A percentile compares a stretch with the other conserved stretches of the same genome.
These are phyloP conservation scores for Globisporangium uncinulatum DNA, from an alignment of 352 stramenopile genomes.

Conservation along the genomic window DNA sequence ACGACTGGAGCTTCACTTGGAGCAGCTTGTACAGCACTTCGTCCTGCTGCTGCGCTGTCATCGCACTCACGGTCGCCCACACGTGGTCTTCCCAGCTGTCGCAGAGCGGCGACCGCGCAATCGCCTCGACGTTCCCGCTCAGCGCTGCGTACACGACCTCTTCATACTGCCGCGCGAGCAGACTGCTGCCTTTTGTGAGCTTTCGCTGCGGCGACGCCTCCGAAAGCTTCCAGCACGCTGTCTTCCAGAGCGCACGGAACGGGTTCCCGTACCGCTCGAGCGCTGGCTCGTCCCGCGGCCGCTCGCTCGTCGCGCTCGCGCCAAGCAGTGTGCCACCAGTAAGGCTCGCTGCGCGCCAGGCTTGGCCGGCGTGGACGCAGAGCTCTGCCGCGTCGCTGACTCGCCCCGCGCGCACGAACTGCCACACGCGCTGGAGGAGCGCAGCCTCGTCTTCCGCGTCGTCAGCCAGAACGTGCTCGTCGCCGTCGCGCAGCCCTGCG, in stretches of 20 bases:
- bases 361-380: conserved; percentile 66
- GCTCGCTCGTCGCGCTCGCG: conserved; percentile 46
- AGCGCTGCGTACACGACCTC: conserved; percentile 76
- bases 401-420: conserved; percentile 60
- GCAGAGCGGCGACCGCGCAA: conserved; percentile 62
- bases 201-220: conserved; percentile 33
- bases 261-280: conserved; percentile 81
- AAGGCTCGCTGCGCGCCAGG: conserved; percentile 75
- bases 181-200: conserved; percentile 56
- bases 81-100: conserved; percentile 84
- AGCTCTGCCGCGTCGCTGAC: conserved; percentile 62
- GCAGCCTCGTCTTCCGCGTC: conserved; percentile 79
- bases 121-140: conserved; percentile 60
- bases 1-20: conserved; percentile 71
- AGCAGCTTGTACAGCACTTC: conserved; percentile 61
- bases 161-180: conserved; percentile 68
- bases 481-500: conserved; percentile 53
- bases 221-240: conserved; percentile 80
- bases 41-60: conserved; percentile 69
- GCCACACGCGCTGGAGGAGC: conserved; percentile 71
- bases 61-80: conserved; percentile 70
- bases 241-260: conserved; percentile 77
- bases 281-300: conserved; percentile 19
- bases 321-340: conserved; percentile 56
- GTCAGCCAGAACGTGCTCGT: conserved; percentile 56